phyloP scores from a whole-genome alignment of 2,329 filamentous ascomycete species.

The Fusarium illudens region DNA sequence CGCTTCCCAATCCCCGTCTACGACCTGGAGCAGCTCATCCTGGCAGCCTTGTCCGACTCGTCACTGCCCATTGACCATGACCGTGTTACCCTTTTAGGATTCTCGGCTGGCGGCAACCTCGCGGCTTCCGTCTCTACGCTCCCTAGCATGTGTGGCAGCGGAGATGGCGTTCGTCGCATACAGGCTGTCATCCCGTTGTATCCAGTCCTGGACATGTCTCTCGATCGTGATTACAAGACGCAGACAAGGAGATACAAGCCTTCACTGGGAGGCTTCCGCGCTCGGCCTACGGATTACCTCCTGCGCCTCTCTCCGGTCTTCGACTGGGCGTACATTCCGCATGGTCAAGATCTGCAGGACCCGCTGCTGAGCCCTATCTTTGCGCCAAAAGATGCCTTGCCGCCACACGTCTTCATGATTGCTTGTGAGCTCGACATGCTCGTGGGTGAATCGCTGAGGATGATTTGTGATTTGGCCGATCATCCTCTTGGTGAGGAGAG shows the following conservation, averaged over 20 bases:
- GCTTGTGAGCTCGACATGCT: conserved; percentile 25
- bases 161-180: conserved; percentile 13
- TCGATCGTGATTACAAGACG: conserved; percentile 4
- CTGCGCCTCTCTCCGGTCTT: conserved; percentile 7
- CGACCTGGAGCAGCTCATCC: conserved; percentile 18
- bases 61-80: conserved; percentile 8
- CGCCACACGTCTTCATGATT: conserved; percentile 7
- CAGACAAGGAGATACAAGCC: conserved; percentile 16
- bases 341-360: conserved; percentile 8
- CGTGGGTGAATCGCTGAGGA: conserved; percentile 11
- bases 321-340: conserved; percentile 10
- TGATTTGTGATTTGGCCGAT: conserved; percentile 4
- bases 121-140: conserved; percentile 12
- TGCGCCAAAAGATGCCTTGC: neutral
- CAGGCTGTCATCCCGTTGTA: conserved; percentile 10
- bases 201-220: conserved; percentile 9
- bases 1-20: conserved; percentile 13
- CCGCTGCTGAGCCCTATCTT: conserved; percentile 19
- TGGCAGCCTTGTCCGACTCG: conserved; percentile 2
- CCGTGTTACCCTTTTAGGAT: conserved; percentile 9
- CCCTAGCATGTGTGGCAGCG: conserved; percentile 19
- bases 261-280: conserved; percentile 11
- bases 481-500: neutral
- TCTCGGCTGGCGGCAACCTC: conserved; percentile 16
- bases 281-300: conserved; percentile 1